Evolutionary conservation across 2,329 filamentous ascomycete genomes (phyloP).

Genomic region (Aspergillus fijiensis): DNA sequence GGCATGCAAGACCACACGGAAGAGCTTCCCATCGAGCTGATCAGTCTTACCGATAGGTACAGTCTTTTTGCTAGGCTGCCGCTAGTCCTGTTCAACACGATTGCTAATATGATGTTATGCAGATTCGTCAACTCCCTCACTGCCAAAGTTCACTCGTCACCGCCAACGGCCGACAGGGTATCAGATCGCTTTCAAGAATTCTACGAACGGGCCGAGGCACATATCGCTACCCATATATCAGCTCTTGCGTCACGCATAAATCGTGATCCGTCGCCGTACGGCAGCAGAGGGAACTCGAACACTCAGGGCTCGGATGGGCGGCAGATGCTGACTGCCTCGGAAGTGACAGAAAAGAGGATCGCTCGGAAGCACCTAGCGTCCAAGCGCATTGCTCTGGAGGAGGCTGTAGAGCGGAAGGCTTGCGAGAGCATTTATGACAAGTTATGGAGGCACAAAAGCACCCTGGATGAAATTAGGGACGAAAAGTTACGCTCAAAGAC

Average conservation of each 20-base stretch:
- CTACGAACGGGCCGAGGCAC: conserved; percentile 74
- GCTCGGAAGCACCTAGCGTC: conserved; percentile 75
- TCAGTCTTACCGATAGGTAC: conserved; percentile 84
- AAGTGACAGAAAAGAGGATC: conserved; percentile 76
- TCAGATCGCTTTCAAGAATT: conserved; percentile 93
- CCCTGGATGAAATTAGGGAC: conserved; percentile 91
- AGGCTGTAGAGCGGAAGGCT: conserved; percentile 82
- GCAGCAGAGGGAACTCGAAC: conserved; percentile 55
- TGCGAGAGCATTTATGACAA: conserved; percentile 83
- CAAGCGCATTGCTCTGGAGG: conserved; percentile 76
- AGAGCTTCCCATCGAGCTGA: conserved; percentile 88
- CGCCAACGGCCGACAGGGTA: conserved; percentile 78
- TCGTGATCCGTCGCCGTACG: conserved; percentile 62
- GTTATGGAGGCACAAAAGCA: conserved; percentile 87
- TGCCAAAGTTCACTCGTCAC: conserved; percentile 80
- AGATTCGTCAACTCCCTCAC: conserved; percentile 90
- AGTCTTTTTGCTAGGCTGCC: conserved; percentile 9
- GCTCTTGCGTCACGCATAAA: conserved; percentile 73
- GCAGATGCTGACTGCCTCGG: conserved; percentile 87
- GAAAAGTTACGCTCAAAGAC: conserved; percentile 94
- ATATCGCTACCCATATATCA: conserved; percentile 84
- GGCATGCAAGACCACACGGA: conserved; percentile 68
- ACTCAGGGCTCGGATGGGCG: conserved; percentile 55
- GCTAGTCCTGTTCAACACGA: too few species aligned
- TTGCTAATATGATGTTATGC: conserved; percentile 13